Percentiles rank a stretch among this genome's conserved stretches.
Evolutionary conservation across 1,284 basidiomycete genomes (phyloP).

Genomic region (Cryptococcus deneoformans): DNA sequence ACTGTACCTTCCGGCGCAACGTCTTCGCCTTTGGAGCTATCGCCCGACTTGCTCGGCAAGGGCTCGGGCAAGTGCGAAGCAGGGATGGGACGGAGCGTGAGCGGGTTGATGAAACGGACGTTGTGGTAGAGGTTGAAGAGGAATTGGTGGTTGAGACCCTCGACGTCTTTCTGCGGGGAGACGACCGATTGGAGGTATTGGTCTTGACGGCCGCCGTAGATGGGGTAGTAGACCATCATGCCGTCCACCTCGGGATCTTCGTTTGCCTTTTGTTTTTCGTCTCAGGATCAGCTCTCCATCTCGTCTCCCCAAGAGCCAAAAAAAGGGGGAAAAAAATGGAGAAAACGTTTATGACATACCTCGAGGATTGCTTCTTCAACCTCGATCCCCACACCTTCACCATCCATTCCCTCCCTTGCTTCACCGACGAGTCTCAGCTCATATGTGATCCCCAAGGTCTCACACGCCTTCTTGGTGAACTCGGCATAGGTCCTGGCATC

Average conservation of each 20-base stretch:
- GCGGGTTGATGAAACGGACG: constrained; percentile 60
- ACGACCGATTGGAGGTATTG: constrained; percentile 80
- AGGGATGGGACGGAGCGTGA: constrained; percentile 46
- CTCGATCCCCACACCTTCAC: constrained; percentile 60
- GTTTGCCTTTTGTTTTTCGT: constrained; percentile 58
- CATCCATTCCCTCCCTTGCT: constrained; percentile 50
- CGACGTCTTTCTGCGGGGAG: constrained; percentile 94
- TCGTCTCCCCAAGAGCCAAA: too few species aligned
- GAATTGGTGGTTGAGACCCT: constrained; percentile 85
- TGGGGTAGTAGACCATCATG: constrained; percentile 98
- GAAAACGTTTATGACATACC: constrained; percentile 15
- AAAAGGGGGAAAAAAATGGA: constrained; percentile 6
- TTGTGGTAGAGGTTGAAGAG: constrained; percentile 98
- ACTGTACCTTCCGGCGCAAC: constrained; percentile 62
- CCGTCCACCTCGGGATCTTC: constrained; percentile 81
- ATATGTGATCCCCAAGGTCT: constrained; percentile 79
- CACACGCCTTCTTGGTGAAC: constrained; percentile 87
- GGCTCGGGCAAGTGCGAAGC: constrained; percentile 34
- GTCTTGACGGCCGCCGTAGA: constrained; percentile 83
- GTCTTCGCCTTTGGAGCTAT: constrained; percentile 11
- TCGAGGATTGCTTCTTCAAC: constrained; percentile 94
- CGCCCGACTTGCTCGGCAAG: constrained; percentile 20
- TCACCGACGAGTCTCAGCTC: constrained; percentile 67
- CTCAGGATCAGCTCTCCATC: constrained; percentile 17
- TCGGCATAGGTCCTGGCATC: constrained; percentile 91